Percentiles rank a stretch among this genome's conserved stretches.
These are phyloP conservation scores for Thelonectria rubi DNA, from an alignment of 2,329 filamentous ascomycete species.

Conservation along the genomic window DNA sequence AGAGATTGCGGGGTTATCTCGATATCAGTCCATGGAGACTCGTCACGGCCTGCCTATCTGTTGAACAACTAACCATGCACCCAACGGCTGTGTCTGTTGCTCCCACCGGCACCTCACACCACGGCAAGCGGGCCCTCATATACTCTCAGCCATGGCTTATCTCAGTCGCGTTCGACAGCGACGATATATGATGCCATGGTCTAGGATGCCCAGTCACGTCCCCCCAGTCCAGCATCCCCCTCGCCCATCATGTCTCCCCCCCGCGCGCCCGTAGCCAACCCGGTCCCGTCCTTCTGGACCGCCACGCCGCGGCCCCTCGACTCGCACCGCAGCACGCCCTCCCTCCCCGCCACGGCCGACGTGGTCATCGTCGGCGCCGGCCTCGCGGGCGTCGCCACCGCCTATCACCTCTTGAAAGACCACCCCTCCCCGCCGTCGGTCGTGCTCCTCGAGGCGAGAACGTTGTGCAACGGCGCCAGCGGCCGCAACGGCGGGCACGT, in stretches of 20 bases:
- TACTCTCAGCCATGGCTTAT: not conserved
- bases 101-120: not conserved
- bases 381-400: conserved; percentile 49
- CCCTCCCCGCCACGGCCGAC: conserved; percentile 51
- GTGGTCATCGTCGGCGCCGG: conserved; percentile 52
- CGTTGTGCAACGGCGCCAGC: conserved; percentile 48
- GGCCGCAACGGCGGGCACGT: conserved; percentile 47
- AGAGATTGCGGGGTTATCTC: conserved; percentile 4
- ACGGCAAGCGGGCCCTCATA: not conserved
- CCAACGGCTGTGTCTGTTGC: not conserved
- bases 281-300: conserved; percentile 27
- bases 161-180: not conserved
- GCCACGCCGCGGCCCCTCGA: conserved; percentile 16
- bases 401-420: conserved; percentile 50
- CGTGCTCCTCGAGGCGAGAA: conserved; percentile 47
- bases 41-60: too few relatives aligned
- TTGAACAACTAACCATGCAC: too few relatives aligned
- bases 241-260: conserved; percentile 9
- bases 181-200: not conserved
- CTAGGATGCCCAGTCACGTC: not conserved
- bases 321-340: conserved; percentile 18
- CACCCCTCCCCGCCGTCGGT: conserved; percentile 35
- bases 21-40: not conserved
- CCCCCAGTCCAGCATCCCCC: not conserved
- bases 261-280: conserved; percentile 22